Percentiles rank a stretch among this genome's conserved stretches.
Evolutionary conservation across 1,284 basidiomycete genomes (phyloP).

Genomic region (Anthracocystis panici-leucophaei): DNA sequence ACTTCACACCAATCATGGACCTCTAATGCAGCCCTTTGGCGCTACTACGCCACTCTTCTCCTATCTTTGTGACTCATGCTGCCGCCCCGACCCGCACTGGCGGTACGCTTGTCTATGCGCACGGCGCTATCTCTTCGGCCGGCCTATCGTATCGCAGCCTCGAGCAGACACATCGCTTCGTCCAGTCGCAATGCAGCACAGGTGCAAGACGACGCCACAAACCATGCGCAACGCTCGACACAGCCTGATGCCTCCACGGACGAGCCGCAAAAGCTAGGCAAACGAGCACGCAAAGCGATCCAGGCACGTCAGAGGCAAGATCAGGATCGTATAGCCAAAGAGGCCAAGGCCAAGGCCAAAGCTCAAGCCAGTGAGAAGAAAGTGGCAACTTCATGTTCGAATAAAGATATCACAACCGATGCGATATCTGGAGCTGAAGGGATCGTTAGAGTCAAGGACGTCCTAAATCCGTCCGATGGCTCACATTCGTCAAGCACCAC

Average conservation of each 20-base stretch:
- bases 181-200: slow-evolving; percentile 23
- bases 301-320: slow-evolving; percentile 25
- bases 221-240: not conserved
- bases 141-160: not conserved
- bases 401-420: too few species aligned
- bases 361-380: not conserved
- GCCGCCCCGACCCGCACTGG: not conserved
- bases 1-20: not conserved
- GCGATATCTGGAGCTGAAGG: not conserved
- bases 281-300: slow-evolving; percentile 34
- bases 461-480: not conserved
- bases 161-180: slow-evolving; percentile 19
- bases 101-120: not conserved
- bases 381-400: too few species aligned
- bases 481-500: not conserved
- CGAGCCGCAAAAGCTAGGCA: slow-evolving; percentile 32
- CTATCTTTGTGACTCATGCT: not conserved
- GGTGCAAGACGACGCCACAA: slow-evolving; percentile 10
- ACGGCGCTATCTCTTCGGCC: not conserved
- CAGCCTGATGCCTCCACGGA: not conserved
- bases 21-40: not conserved
- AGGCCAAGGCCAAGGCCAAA: slow-evolving; percentile 13
- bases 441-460: slow-evolving; percentile 29
- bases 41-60: not conserved
- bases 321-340: slow-evolving; percentile 16